These are phyloP conservation scores for Taphrina flavorubra DNA, from an alignment of 1,139 yeast species.

Conservation along the genomic window DNA sequence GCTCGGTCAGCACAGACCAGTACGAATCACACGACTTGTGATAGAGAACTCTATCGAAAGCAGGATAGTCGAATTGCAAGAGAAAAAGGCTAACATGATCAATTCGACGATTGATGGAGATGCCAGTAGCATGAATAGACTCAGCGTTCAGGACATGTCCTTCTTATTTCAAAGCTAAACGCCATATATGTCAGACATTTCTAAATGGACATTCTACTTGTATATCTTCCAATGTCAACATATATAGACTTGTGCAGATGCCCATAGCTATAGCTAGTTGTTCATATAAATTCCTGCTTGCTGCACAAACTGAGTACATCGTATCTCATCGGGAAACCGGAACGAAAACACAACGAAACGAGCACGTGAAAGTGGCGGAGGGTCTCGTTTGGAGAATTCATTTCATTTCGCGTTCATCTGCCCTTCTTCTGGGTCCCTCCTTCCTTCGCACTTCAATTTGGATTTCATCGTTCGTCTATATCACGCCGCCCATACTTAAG, in stretches of 20 bases:
- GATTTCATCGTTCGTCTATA: constrained; percentile 15
- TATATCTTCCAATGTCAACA: not conserved
- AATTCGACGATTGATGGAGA: constrained; percentile 33
- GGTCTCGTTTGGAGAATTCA: not conserved
- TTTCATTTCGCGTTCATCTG: constrained; percentile 16
- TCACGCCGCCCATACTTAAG: constrained; percentile 17
- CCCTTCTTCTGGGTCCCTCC: not conserved
- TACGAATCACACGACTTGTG: constrained; percentile 87
- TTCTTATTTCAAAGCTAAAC: constrained; percentile 23
- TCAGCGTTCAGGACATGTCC: constrained; percentile 31
- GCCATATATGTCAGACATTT: too few species aligned
- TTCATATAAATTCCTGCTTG: too few species aligned
- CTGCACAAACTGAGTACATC: not conserved
- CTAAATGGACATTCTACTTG: too few species aligned
- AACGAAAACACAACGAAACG: not conserved
- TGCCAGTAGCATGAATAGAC: constrained; percentile 27
- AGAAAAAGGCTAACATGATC: constrained; percentile 96
- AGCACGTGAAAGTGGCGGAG: not conserved
- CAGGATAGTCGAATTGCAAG: constrained; percentile 91
- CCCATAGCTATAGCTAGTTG: not conserved
- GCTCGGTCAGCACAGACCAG: constrained; percentile 94
- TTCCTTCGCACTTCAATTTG: constrained; percentile 11
- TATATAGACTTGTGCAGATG: not conserved
- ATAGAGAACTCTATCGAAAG: constrained; percentile 96
- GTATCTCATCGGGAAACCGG: not conserved